A percentile compares a stretch with the other conserved stretches of the same genome.
phyloP scores from a whole-genome alignment of 345 rosid genomes.

The sweet orange (Citrus sinensis) region DNA sequence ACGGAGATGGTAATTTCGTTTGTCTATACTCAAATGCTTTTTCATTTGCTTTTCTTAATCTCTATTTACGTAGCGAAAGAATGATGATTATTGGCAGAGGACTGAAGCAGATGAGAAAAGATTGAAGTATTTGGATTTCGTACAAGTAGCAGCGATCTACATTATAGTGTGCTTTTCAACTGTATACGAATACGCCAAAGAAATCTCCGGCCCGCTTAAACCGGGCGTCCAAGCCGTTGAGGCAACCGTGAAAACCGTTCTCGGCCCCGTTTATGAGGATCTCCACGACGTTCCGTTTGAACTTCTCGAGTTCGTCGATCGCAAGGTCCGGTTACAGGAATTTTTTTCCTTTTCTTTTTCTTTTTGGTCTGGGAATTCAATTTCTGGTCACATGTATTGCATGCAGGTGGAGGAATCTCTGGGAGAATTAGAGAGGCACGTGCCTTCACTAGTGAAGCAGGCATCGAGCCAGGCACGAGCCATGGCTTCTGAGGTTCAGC shows the following conservation, averaged over 20 bases:
- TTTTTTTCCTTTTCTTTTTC: background rate
- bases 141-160: conserved; percentile 46
- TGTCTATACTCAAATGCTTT: background rate
- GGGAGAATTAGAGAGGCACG: conserved; percentile 40
- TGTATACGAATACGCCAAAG: conserved; percentile 66
- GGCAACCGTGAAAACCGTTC: conserved; percentile 51
- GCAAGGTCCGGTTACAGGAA: conserved; percentile 37
- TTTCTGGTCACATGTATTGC: background rate
- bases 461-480: conserved; percentile 53
- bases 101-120: conserved; percentile 29
- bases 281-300: conserved; percentile 55
- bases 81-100: conserved; percentile 8
- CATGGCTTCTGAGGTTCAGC: conserved; percentile 57
- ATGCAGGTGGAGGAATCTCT: conserved; percentile 61
- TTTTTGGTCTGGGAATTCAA: background rate
- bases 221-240: conserved; percentile 65
- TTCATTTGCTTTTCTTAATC: background rate
- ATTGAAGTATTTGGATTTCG: conserved; percentile 63
- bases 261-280: conserved; percentile 58
- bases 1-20: conserved; percentile 15
- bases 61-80: too few species aligned
- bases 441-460: conserved; percentile 63
- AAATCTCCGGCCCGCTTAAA: conserved; percentile 68
- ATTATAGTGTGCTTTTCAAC: conserved; percentile 36
- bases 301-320: conserved; percentile 64